Conservation (phyloP, 768 basidiomycete genomes). For the Mycena venus region DNA sequence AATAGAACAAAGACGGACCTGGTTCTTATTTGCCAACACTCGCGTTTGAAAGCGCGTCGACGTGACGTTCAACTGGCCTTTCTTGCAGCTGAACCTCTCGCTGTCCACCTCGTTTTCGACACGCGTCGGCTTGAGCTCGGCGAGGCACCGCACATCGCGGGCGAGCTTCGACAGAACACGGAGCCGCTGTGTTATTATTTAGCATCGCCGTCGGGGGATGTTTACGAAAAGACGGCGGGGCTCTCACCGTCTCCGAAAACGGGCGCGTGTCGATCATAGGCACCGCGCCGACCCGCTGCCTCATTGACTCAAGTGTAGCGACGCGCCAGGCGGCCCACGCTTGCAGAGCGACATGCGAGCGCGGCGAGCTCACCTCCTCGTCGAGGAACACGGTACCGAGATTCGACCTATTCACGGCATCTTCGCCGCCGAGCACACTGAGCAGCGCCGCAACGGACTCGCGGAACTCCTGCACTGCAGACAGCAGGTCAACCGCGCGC, state of each 20-base stretch:
- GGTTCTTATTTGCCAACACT: constrained; percentile 43
- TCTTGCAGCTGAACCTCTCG: constrained; percentile 41
- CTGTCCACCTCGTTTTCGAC: constrained; percentile 61
- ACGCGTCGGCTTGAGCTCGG: constrained; percentile 56
- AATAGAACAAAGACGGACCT: constrained; percentile 40
- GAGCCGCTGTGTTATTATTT: background rate
- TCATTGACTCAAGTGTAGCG: constrained; percentile 30
- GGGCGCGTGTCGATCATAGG: constrained; percentile 41
- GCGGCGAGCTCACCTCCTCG: constrained; percentile 32
- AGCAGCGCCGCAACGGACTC: constrained; percentile 51
- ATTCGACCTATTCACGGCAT: constrained; percentile 37
- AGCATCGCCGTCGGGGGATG: background rate
- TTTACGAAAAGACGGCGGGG: background rate
- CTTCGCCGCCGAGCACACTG: constrained; percentile 54
- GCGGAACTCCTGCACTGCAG: constrained; percentile 41
- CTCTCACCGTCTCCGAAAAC: constrained; percentile 46
- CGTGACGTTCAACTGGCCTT: constrained; percentile 50
- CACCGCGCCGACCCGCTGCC: constrained; percentile 25
- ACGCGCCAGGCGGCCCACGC: constrained; percentile 62
- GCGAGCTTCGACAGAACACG: constrained; percentile 52
- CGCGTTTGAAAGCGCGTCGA: constrained; percentile 62
- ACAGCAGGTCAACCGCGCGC: constrained; percentile 57
- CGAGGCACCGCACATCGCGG: constrained; percentile 55
- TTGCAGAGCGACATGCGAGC: constrained; percentile 46
- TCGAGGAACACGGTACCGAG: constrained; percentile 48